phyloP scores from a whole-genome alignment of 208 protist species.

The Tetramitus jugosus region DNA sequence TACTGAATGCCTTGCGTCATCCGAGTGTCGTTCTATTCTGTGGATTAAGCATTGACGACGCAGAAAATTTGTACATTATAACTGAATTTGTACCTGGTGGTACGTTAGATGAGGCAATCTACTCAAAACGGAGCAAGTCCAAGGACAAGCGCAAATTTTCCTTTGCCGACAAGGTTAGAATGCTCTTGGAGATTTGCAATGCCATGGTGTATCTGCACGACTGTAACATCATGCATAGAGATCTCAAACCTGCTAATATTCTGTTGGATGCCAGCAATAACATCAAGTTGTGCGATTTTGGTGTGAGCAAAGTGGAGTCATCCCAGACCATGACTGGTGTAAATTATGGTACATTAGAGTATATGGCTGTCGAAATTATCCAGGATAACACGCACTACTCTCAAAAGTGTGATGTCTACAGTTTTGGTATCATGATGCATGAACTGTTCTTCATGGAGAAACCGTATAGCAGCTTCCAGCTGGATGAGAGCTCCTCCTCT shows the following conservation, averaged over 20 bases:
- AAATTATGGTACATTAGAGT: slow-evolving; percentile 13
- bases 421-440: too few species aligned
- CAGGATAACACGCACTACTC: too few species aligned
- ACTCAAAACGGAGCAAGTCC: not conserved
- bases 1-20: not conserved
- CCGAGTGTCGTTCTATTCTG: slow-evolving; percentile 6
- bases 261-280: not conserved
- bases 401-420: too few species aligned
- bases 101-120: not conserved
- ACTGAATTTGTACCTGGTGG: slow-evolving; percentile 11
- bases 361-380: too few species aligned
- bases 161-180: not conserved
- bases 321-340: slow-evolving; percentile 8
- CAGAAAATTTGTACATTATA: not conserved
- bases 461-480: too few species aligned
- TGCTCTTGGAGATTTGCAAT: slow-evolving; percentile 1
- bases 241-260: not conserved
- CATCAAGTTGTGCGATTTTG: slow-evolving; percentile 10
- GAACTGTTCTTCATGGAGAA: too few species aligned
- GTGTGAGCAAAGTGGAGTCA: not conserved
- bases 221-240: slow-evolving; percentile 13
- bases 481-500: too few species aligned
- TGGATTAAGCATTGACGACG: not conserved
- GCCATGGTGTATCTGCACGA: slow-evolving; percentile 9
- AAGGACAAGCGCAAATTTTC: not conserved